phyloP scores from a whole-genome alignment of 768 basidiomycete species.

The Calocera cornea region DNA sequence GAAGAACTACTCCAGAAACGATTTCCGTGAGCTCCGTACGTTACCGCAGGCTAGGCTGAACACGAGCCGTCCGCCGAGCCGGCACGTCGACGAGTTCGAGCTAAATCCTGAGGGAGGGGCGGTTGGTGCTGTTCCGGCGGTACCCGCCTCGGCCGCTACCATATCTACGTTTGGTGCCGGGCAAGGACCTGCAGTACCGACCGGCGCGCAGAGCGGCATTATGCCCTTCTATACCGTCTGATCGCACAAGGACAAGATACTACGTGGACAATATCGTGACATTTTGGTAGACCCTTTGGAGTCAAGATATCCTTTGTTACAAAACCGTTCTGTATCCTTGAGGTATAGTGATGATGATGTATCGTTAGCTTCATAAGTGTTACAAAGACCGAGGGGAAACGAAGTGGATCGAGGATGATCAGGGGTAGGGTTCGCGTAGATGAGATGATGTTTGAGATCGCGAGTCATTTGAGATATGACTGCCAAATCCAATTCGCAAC shows the following conservation, averaged over 20 bases:
- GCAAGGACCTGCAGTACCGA: not conserved
- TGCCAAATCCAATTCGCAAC: too few relatives aligned
- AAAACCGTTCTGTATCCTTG: not conserved
- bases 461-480: not conserved
- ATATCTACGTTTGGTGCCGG: not conserved
- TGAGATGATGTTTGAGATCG: not conserved
- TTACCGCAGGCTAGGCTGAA: conserved; percentile 58
- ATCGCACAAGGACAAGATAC: not conserved
- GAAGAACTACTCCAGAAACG: conserved; percentile 68
- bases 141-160: not conserved
- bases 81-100: conserved; percentile 47
- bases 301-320: conserved; percentile 4
- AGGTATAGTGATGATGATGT: conserved; percentile 3
- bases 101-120: not conserved
- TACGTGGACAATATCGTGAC: not conserved
- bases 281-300: conserved; percentile 2
- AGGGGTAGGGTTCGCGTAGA: not conserved
- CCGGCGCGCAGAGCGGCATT: not conserved
- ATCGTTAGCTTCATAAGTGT: not conserved
- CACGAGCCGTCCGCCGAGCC: conserved; percentile 74
- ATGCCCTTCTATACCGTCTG: not conserved
- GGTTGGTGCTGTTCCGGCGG: not conserved
- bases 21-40: conserved; percentile 65
- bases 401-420: not conserved
- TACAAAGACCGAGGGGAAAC: not conserved